Evolutionary conservation across 2,329 filamentous ascomycete species (phyloP).

Genomic region (Hypomyces perniciosus): DNA sequence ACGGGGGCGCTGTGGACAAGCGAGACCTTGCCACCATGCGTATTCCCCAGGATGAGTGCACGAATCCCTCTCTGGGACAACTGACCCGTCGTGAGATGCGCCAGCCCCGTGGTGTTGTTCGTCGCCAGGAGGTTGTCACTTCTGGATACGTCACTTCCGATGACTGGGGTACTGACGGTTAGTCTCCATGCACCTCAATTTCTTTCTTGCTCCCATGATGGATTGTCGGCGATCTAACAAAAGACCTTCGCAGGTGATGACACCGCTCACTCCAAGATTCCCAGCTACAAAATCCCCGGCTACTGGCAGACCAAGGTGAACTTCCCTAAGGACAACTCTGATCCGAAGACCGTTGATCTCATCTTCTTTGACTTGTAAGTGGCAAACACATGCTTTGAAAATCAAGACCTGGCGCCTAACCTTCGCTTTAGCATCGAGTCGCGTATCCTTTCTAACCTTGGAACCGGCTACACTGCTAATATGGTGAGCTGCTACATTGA

Average conservation of each 20-base stretch:
- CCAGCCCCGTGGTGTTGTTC: slow-evolving; percentile 32
- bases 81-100: slow-evolving; percentile 18
- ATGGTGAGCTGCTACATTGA: slow-evolving; percentile 35
- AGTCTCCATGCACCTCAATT: not conserved
- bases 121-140: slow-evolving; percentile 43
- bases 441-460: slow-evolving; percentile 32
- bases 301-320: slow-evolving; percentile 45
- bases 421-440: slow-evolving; percentile 28
- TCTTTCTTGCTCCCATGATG: too few relatives aligned
- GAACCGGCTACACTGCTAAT: slow-evolving; percentile 27
- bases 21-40: slow-evolving; percentile 30
- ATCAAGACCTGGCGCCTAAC: not conserved
- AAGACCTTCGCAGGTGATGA: slow-evolving; percentile 40
- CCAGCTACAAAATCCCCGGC: slow-evolving; percentile 41
- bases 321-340: slow-evolving; percentile 37
- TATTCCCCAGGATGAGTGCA: slow-evolving; percentile 38
- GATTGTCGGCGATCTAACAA: not conserved
- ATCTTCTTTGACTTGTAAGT: slow-evolving; percentile 48
- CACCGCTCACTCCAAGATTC: slow-evolving; percentile 43
- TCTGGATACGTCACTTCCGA: slow-evolving; percentile 51
- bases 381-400: not conserved
- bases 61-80: slow-evolving; percentile 36
- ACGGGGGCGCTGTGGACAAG: slow-evolving; percentile 33
- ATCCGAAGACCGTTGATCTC: slow-evolving; percentile 43
- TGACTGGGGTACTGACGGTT: slow-evolving; percentile 47